Evolutionary conservation across 306 rosid genomes (phyloP), one percentile per base, ranked within the genome.

Genomic region (Mimosa bimucronata): DNA sequence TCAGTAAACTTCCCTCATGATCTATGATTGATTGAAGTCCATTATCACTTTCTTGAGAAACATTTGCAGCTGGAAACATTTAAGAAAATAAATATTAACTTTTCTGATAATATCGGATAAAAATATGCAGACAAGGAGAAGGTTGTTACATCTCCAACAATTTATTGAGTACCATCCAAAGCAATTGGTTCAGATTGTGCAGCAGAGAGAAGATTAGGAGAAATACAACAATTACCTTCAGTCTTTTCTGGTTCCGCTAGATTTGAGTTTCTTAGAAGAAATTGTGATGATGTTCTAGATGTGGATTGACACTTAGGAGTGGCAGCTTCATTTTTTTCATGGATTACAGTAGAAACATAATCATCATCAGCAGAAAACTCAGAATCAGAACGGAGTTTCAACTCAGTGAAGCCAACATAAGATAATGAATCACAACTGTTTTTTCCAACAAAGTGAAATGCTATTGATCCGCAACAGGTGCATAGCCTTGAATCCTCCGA

Each of bases 291-390:
- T 78, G 80, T 45, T 60, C 18, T 40, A 50, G 89, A 75, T 58
- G 79, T 67, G 78, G 58, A 48, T 80, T 48, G 90, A 81, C 44
- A 48, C 21, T 34, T 8, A 46, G 30, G 83, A 62, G 83, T 84
- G 67, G 31, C 41, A 67, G 76, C 61, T 75, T 85, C 83, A 78
- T 13, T 37, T 38, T 66, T 82, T 73, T 71, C 87, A 74, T 40
- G 58, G 76, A 76, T 77, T 75, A 81, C 40, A 85, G 82, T 61
- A 53, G 72, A 62, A 71, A 23, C 86, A 73, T 82, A 80, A 60
- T 82, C 79, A 60, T 85, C 90, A 3, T 87, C 92, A 74, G 88
- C 91, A 65, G 91, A 89, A 82, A 85, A 85, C 71, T 94, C 97
- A 44, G 90, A 87, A 79, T 94, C 97, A 44, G 91, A 88, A 81